Base-by-base conservation (phyloP, 257 asterid species). In the Striga asiatica region DNA sequence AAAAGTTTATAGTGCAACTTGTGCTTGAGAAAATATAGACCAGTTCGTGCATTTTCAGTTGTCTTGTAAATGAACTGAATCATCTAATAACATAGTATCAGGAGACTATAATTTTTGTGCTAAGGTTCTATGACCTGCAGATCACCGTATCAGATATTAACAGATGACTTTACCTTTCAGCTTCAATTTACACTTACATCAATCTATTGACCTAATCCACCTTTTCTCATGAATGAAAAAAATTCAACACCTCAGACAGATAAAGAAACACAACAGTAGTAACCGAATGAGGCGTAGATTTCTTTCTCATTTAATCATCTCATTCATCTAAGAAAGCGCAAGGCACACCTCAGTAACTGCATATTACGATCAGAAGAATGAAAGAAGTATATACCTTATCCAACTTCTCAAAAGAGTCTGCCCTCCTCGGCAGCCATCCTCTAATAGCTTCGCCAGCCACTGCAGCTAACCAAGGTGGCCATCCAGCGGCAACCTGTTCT, bases 391-490 rank as follows among this genome's bases (percentile, higher is more conserved):
- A 57, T 77, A 85, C 97, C 81, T 89, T 89, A 37, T 89, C 97
- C 76, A 89, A 67, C 59, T 85, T 89, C 70, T 89, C 89, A 49
- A 85, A 89, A 18, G 95, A 85, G 76, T 89, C 97, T 0, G 94
- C 95, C 62, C 85, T 72, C 66, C 95, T 76, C 6, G 97, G 97
- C 56, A 89, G 70, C 97, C 97, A 89, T 59, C 97, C 97, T 68
- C 81, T 65, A 53, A 85, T 89, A 45, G 97, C 97, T 76, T 89
- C 95, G 46, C 93, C 93, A 34, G 97, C 97, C 60, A 85, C 95
- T 0, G 94, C 85, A 42, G 95, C 93, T 62, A 89, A 66, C 97
- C 97, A 89, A 16, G 95, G 83, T 18, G 97, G 97, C 97, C 97
- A 89, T 54, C 97, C 97, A 42, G 93, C 95, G 0, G 92, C 94